A percentile compares a stretch with the other conserved stretches of the same genome.
phyloP scores from a whole-genome alignment of 164 flowering plant species.

The Magnolia kwangsiensis region DNA sequence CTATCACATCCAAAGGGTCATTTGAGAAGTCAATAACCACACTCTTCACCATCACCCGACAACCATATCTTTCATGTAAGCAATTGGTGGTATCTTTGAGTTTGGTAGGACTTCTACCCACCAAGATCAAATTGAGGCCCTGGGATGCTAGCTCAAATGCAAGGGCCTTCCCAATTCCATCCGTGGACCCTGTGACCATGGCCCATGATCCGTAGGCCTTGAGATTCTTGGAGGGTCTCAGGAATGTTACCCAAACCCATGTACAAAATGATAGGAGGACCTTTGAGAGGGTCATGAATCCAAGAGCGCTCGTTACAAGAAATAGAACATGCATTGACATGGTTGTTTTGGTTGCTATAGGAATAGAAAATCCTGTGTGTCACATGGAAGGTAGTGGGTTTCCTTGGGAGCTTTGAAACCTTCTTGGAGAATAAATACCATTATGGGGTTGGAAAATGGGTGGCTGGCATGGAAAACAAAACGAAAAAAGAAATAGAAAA shows the following conservation, averaged over 20 bases:
- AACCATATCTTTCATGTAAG: slow-evolving; percentile 31
- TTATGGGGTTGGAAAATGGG: too few relatives aligned
- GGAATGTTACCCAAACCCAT: slow-evolving; percentile 60
- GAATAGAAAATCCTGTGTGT: too few relatives aligned
- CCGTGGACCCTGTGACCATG: slow-evolving; percentile 73
- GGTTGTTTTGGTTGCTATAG: too few relatives aligned
- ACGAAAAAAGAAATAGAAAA: too few relatives aligned
- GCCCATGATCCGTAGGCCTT: slow-evolving; percentile 86
- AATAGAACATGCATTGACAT: background rate
- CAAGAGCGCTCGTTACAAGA: slow-evolving; percentile 22
- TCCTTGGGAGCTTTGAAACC: too few relatives aligned
- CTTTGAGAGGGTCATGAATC: slow-evolving; percentile 33
- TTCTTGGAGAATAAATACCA: too few relatives aligned
- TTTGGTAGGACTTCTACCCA: slow-evolving; percentile 62
- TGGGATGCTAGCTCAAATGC: slow-evolving; percentile 67
- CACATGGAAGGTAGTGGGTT: too few relatives aligned
- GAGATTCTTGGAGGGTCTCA: slow-evolving; percentile 67
- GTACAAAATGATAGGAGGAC: slow-evolving; percentile 27
- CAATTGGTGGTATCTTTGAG: slow-evolving; percentile 39
- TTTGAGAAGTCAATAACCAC: slow-evolving; percentile 65
- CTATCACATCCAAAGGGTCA: slow-evolving; percentile 48
- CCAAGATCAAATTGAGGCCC: slow-evolving; percentile 68
- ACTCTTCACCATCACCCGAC: slow-evolving; percentile 39
- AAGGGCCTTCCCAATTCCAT: slow-evolving; percentile 77
- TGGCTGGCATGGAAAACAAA: too few relatives aligned